Conservation (phyloP, 345 rosid genomes). For the Brassica nigra region DNA sequence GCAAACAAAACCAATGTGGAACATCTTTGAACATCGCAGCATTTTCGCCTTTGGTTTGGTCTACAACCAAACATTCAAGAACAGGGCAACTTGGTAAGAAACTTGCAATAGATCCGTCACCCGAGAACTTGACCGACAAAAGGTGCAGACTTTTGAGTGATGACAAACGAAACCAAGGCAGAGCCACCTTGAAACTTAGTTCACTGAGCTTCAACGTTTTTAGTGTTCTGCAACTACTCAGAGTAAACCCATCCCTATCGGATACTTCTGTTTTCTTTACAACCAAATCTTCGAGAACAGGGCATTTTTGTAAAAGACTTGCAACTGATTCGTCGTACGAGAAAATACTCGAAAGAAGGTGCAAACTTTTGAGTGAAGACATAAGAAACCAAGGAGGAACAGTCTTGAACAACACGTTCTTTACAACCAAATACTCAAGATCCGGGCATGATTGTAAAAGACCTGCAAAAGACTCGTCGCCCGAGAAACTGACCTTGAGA, state of each 20-base stretch:
- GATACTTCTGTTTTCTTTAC: neutral
- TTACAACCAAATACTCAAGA: slow-evolving; percentile 2
- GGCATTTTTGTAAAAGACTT: neutral
- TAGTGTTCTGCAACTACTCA: slow-evolving; percentile 5
- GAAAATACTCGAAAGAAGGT: neutral
- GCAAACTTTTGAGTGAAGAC: neutral
- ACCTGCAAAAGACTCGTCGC: neutral
- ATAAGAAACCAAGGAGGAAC: neutral
- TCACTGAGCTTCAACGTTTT: neutral
- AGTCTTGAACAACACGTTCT: neutral
- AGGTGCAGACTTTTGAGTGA: slow-evolving; percentile 7
- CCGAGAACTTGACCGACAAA: neutral
- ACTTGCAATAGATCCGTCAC: neutral
- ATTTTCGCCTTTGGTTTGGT: neutral
- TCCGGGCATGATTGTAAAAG: neutral
- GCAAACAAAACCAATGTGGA: neutral
- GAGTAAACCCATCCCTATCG: neutral
- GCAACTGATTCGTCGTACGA: neutral
- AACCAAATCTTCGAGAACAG: neutral
- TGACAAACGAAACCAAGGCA: neutral
- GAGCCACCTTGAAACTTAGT: neutral
- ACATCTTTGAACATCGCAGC: neutral
- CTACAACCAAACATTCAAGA: slow-evolving; percentile 17
- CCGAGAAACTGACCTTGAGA: neutral
- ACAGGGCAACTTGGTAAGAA: neutral